Evolutionary conservation across 2,329 filamentous ascomycete species (phyloP).

Genomic region (Diaporthe eres): DNA sequence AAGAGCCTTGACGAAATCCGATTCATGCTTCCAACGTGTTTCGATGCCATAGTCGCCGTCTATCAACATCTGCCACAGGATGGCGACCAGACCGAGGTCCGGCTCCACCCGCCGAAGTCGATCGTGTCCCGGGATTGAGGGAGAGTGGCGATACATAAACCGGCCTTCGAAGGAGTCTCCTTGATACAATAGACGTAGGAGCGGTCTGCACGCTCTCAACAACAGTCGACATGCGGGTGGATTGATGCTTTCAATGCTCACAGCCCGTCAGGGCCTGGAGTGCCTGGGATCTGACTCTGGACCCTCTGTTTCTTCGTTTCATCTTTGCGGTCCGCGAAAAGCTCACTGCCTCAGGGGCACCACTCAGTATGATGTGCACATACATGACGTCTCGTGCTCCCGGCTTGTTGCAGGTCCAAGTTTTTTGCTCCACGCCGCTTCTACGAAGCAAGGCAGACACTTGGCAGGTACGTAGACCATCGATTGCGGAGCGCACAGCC

Average conservation of each 20-base stretch:
- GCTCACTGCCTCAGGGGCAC: conserved; percentile 5
- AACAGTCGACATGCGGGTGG: neutral
- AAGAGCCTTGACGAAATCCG: neutral
- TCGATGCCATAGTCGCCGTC: neutral
- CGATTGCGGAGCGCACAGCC: no score
- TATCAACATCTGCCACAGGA: neutral
- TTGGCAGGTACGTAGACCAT: neutral
- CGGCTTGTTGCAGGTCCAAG: neutral
- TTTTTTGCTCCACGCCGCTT: neutral
- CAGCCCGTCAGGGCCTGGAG: neutral
- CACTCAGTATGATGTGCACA: neutral
- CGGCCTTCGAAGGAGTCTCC: neutral
- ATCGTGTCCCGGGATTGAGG: neutral
- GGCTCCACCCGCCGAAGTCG: neutral
- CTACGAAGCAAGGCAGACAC: neutral
- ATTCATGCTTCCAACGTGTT: neutral
- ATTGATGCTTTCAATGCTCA: neutral
- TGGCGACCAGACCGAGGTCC: neutral
- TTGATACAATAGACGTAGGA: neutral
- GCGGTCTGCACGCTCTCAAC: neutral
- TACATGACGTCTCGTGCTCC: conserved; percentile 1
- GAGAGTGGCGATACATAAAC: neutral
- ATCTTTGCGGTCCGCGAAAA: neutral
- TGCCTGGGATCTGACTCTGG: neutral
- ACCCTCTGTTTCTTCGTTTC: conserved; percentile 19